Conservation (phyloP, 805 yeast species). For the Candida khao-thaluensis region DNA sequence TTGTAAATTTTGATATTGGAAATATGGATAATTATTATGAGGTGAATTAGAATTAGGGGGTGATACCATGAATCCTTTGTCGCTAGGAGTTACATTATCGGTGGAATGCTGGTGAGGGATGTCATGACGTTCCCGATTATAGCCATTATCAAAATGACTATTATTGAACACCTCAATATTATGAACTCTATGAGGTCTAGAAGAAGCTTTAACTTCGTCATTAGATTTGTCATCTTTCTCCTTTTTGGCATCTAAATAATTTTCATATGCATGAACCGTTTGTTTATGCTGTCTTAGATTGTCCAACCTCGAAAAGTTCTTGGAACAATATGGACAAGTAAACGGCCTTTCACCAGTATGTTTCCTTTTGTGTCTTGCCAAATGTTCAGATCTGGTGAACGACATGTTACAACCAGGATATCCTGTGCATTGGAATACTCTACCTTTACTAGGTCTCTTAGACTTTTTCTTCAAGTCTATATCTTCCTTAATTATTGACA, state of each 20-base stretch:
- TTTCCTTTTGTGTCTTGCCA: conserved; percentile 87
- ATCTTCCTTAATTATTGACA: conserved; percentile 4
- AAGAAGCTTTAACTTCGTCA: not conserved
- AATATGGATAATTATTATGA: conserved; percentile 15
- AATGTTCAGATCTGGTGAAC: conserved; percentile 86
- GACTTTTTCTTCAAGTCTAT: conserved; percentile 13
- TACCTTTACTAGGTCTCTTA: conserved; percentile 49
- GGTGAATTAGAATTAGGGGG: conserved; percentile 30
- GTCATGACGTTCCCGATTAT: too few species aligned
- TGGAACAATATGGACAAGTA: conserved; percentile 77
- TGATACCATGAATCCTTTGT: conserved; percentile 18
- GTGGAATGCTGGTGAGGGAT: not conserved
- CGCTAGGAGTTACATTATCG: conserved; percentile 1
- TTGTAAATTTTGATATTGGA: conserved; percentile 13
- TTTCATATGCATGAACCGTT: conserved; percentile 54
- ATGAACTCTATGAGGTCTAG: conserved; percentile 4
- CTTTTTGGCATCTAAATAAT: conserved; percentile 18
- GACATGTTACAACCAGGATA: conserved; percentile 86
- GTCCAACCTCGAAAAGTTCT: conserved; percentile 79
- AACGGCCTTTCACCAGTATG: conserved; percentile 96
- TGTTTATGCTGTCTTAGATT: conserved; percentile 89
- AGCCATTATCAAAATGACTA: conserved; percentile 1
- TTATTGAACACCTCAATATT: conserved; percentile 1
- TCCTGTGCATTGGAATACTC: conserved; percentile 82
- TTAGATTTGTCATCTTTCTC: conserved; percentile 11